phyloP scores from a whole-genome alignment of 2,329 filamentous ascomycete genomes.

The Neurospora sp. region DNA sequence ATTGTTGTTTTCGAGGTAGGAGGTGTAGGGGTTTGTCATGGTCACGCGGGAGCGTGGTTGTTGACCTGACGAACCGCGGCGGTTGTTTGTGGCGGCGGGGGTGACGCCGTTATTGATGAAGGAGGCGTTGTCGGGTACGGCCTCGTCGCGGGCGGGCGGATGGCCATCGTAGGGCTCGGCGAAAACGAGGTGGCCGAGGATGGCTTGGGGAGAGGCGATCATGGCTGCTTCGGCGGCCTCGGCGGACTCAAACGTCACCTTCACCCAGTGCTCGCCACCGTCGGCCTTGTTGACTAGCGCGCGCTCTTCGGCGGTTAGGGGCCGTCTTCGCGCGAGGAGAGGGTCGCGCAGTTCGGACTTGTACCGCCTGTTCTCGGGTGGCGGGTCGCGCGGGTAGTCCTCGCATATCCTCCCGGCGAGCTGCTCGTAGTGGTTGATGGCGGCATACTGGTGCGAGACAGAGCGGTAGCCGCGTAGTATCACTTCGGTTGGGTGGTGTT shows the following conservation, averaged over 20 bases:
- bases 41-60: conserved; percentile 8
- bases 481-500: conserved; percentile 55
- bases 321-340: conserved; percentile 54
- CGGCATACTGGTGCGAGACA: conserved; percentile 65
- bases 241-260: conserved; percentile 68
- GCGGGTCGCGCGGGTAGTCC: conserved; percentile 84
- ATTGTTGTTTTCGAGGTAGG: not conserved
- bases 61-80: conserved; percentile 4
- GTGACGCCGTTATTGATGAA: conserved; percentile 29
- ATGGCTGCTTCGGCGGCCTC: conserved; percentile 62
- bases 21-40: conserved; percentile 7
- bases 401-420: conserved; percentile 83
- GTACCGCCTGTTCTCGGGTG: conserved; percentile 58
- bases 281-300: conserved; percentile 71
- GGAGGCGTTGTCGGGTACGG: conserved; percentile 41
- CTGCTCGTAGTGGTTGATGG: conserved; percentile 79
- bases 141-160: conserved; percentile 53
- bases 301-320: conserved; percentile 63
- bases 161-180: conserved; percentile 61
- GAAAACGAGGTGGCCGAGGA: conserved; percentile 60
- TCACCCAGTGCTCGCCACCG: conserved; percentile 87
- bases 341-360: conserved; percentile 66
- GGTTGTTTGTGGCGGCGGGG: conserved; percentile 19
- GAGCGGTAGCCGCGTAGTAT: conserved; percentile 73
- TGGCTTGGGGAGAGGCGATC: conserved; percentile 60